Evolutionary conservation across 192 early-diverging fungal genomes (phyloP), one percentile per base, ranked within the genome.

Genomic region (Neocallimastix lanati): DNA sequence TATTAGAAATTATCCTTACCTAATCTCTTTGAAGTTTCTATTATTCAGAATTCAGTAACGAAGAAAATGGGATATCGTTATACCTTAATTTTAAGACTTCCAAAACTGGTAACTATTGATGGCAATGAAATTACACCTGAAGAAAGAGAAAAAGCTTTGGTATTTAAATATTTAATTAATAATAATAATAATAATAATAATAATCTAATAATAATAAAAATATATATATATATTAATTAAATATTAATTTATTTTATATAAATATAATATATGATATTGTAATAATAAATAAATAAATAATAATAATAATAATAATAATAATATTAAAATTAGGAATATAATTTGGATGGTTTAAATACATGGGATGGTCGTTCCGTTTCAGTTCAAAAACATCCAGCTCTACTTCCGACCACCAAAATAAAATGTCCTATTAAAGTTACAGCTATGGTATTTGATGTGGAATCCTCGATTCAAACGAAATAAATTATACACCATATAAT

Each of bases 1-100:
- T 29, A 81, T 28, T 12, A 88, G 87, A 90, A 90, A 89, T 85
- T 90, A 83, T 86, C 86, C 78, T 84, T 90, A 29, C 89, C 89
- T 29, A 86, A 81, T 58, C 79, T 90, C 4, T n/a, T 87, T n/a
- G 86, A 90, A 77, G 29, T 90, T 11, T 87, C 85, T 28, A 81
- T 90, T 36, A 9, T 80, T 14, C 40, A 82, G 36, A 90, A 90
- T 80, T 82, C 87, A 21, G 83, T 90, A 15, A 84, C 85, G 9
- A 84, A 88, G 21, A 90, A 88, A 81, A 84, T 86, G 33, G 77
- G 87, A 33, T 90, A 90, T 79, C 83, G 89, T 12, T 82, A 81
- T 40, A 82, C 84, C 2, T 76, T 89, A 27, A 84, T 89, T 28
- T 81, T 90, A 29, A 83, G 85, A 36, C 86, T 89, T 79, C 89